Base-by-base conservation (phyloP, 805 yeast species). In the Myxozyma mucilagina region DNA sequence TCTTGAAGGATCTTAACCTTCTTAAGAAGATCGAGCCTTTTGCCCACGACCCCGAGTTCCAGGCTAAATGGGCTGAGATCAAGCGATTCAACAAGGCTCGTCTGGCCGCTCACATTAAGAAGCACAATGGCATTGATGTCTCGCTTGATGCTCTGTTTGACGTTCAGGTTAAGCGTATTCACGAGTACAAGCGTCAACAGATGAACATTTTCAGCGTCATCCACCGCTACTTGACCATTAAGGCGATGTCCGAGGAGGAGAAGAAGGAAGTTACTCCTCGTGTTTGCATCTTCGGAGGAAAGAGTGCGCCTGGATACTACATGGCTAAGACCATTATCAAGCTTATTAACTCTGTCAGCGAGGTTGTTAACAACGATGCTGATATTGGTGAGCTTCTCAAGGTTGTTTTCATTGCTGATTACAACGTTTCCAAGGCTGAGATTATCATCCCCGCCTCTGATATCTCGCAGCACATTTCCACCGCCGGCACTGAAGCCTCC, bases 231-330 rank as follows among this genome's bases (percentile, higher is more conserved):
- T 76, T 92, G 64, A 80, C 82, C 66, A 86, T 91, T 75, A 90
- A 90, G 77, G 78, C 82, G 50, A 78, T 89, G 66, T 75, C 89
- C 39, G 78, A 81, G 9, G 82, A 82, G 58, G 87, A 90, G 75
- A 79, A 87, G 70, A 69, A 74, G 64, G 82, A 83, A 70, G 84
- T 81, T 73, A 82, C 84, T 61, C 86, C 97, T 61, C 89, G 87
- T 72, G 94, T 89, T 59, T 82, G 85, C 47, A 82, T 91, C 63
- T 85, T 92, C 74, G 97, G 97, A 67, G 97, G 97, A 72, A 91
- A 92, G 76, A 88, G 96, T 61, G 97, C 97, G 10, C 97, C 97
- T n/a, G 97, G 97, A 67, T 91, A 91, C 75, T 91, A 89, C 78
- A 89, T 91, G 85, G 97, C 97, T 61, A 91, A 91, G 76, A 83